Evolutionary conservation across 352 stramenopile species (phyloP).

Genomic region (Blastocystis sp.): DNA sequence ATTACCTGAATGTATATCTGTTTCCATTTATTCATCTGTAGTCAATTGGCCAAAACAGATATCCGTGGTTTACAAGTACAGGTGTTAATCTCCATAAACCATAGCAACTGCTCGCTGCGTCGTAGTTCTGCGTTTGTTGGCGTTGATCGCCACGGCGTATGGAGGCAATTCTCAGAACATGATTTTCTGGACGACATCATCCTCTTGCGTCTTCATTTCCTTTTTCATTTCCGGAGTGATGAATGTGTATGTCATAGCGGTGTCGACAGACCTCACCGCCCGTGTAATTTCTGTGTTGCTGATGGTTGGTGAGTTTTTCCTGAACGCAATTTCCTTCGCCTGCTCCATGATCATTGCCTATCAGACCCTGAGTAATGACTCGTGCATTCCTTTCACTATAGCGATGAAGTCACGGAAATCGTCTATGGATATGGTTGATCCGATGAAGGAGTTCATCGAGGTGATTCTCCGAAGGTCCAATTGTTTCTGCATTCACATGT

Average conservation of each 20-base stretch:
- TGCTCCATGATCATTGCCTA: slow-evolving; percentile 20
- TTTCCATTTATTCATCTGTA: not conserved
- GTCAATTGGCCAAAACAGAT: not conserved
- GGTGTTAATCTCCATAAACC: not conserved
- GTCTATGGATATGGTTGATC: not conserved
- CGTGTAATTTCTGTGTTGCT: not conserved
- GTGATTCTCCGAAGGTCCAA: not conserved
- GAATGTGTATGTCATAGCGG: not conserved
- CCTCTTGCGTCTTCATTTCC: not conserved
- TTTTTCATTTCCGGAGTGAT: slow-evolving; percentile 16
- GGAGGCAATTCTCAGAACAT: not conserved
- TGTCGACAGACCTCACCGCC: not conserved
- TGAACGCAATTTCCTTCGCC: not conserved
- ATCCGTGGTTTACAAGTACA: not conserved
- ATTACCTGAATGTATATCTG: not conserved
- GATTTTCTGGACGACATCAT: not conserved
- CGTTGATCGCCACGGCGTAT: not conserved
- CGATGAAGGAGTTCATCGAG: not conserved
- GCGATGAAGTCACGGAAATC: not conserved
- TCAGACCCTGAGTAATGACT: not conserved
- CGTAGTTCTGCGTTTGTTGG: not conserved
- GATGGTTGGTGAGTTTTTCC: not conserved
- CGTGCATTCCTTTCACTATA: not conserved
- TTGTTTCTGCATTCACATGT: not conserved
- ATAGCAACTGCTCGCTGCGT: not conserved